Percentiles rank a stretch among this genome's conserved stretches.
phyloP scores from a whole-genome alignment of 2,329 filamentous ascomycete species.

The Trichoderma simmonsii region DNA sequence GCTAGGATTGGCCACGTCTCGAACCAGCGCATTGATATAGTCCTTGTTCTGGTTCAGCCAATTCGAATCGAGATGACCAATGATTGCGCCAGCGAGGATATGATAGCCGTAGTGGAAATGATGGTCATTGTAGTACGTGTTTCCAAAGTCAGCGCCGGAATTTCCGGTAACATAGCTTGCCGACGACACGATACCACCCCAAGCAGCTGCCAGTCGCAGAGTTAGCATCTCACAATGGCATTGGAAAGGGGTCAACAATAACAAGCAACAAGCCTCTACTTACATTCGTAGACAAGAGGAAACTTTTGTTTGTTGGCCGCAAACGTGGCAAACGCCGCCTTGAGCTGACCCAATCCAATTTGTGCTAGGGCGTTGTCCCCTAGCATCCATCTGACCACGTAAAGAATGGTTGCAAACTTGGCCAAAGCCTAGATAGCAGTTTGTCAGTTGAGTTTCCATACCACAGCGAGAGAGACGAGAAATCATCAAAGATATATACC shows the following conservation, averaged over 20 bases:
- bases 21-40: conserved; percentile 79
- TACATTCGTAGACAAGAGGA: conserved; percentile 62
- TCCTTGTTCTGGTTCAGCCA: conserved; percentile 73
- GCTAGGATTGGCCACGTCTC: conserved; percentile 78
- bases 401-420: conserved; percentile 70
- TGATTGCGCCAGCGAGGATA: conserved; percentile 79
- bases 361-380: conserved; percentile 55
- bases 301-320: conserved; percentile 64
- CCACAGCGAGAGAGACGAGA: background rate
- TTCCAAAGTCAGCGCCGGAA: conserved; percentile 78
- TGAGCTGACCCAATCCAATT: conserved; percentile 58
- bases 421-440: conserved; percentile 54
- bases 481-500: conserved; percentile 37
- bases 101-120: conserved; percentile 85
- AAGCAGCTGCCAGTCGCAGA: conserved; percentile 46
- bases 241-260: background rate
- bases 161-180: conserved; percentile 70
- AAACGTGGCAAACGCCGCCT: conserved; percentile 65
- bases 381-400: conserved; percentile 62
- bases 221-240: background rate
- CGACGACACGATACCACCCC: conserved; percentile 78
- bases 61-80: conserved; percentile 70
- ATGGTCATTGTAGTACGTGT: conserved; percentile 77
- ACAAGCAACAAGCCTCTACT: conserved; percentile 26
- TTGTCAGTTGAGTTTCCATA: background rate